A percentile compares a stretch with the other conserved stretches of the same genome.
phyloP scores from a whole-genome alignment of 2,329 filamentous ascomycete species.

The Cordyceps tenuipes region DNA sequence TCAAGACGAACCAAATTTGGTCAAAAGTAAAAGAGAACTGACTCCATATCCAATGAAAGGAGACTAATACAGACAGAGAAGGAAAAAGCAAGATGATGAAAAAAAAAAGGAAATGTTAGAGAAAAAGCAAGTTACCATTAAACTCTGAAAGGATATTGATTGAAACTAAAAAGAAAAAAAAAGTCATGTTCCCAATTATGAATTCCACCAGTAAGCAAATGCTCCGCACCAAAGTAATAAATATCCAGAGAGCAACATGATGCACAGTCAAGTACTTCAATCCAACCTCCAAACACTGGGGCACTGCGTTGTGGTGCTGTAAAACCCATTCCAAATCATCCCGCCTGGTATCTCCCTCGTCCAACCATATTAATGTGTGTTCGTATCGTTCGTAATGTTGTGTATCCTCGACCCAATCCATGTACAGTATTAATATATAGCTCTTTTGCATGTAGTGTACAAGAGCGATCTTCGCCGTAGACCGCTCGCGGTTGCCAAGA shows the following conservation, averaged over 20 bases:
- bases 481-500: background rate
- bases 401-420: conserved; percentile 18
- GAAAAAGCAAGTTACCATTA: background rate
- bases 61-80: background rate
- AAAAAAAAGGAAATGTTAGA: background rate
- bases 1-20: background rate
- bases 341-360: conserved; percentile 5
- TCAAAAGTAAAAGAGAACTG: background rate
- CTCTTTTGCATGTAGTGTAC: conserved; percentile 9
- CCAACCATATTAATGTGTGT: conserved; percentile 10
- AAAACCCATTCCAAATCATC: conserved; percentile 3
- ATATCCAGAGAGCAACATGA: background rate
- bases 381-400: conserved; percentile 17
- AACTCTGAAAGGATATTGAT: background rate
- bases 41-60: background rate
- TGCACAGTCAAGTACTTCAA: background rate
- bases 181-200: background rate
- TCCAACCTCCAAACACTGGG: conserved; percentile 1
- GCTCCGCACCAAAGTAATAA: background rate
- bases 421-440: conserved; percentile 13
- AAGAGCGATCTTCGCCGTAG: conserved; percentile 4
- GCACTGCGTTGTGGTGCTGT: conserved; percentile 11
- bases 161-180: background rate
- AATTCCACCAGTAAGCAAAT: background rate
- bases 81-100: background rate